Base-by-base conservation (phyloP, 2,329 filamentous ascomycete species). In the Xylaria polymorpha region DNA sequence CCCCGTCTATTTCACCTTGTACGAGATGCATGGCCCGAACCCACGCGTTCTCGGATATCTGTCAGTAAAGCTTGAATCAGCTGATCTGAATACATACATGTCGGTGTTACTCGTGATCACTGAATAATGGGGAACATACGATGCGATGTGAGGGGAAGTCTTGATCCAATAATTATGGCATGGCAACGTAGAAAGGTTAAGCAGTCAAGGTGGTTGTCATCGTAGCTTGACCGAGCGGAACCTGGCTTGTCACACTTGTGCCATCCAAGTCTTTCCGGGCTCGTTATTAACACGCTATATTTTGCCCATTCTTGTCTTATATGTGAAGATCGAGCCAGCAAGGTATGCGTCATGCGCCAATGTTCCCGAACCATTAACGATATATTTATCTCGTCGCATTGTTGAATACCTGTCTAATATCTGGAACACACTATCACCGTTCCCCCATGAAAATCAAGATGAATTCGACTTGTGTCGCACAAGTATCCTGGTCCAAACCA, bases 391-490 rank as follows among this genome's bases (percentile, higher is more conserved):
- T 25, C 32, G 15, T 51, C 25, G 22, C 14, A n/a, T 51, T 51
- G 15, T 51, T 8, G 6, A n/a, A 14, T 18, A 51, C 14, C 14
- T 51, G 48, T 32, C 48, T n/a, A 51, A 51, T 22, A 51, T 51
- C 32, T 15, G 48, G 25, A 32, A 51, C 22, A 32, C 48, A 32
- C 18, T 32, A 14, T 4, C 48, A 51, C 10, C 14, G 46, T 43
- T 44, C 18, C 25, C 39, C 60, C 29, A 41, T 10, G n/a, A n/a
- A 39, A 3, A 43, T 51, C 55, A 60, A n/a, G 37, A 65, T 65
- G 63, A 39, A 53, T 41, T 51, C 44, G 9, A 14, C 44, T 3
- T n/a, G 18, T 44, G n/a, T 65, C 35, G 32, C 44, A 22, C 25
- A 57, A 25, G 53, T 37, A 43, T 35, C 46, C 22, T 32, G 35